phyloP scores from a whole-genome alignment of 768 basidiomycete genomes.

The Strobilomyces confusus region DNA sequence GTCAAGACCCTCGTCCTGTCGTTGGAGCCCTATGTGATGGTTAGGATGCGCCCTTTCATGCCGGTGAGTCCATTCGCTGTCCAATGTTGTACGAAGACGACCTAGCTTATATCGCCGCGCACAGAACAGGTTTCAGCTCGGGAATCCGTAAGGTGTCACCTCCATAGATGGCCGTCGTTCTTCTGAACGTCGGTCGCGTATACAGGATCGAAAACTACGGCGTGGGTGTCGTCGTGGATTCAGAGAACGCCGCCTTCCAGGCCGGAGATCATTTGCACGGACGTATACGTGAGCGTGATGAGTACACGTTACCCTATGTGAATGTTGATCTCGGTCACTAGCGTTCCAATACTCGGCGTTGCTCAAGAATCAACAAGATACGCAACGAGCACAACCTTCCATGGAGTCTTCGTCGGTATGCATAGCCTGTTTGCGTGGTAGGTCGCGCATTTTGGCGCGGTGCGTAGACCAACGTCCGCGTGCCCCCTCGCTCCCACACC shows the following conservation, averaged over 20 bases:
- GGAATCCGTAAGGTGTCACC: not conserved
- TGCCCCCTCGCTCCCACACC: too few relatives aligned
- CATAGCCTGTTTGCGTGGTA: constrained; percentile 26
- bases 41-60: constrained; percentile 31
- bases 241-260: constrained; percentile 10
- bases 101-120: not conserved
- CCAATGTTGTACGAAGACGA: constrained; percentile 17
- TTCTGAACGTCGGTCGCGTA: not conserved
- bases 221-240: constrained; percentile 29
- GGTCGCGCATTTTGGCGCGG: not conserved
- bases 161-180: not conserved
- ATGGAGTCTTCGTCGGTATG: constrained; percentile 29
- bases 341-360: constrained; percentile 15
- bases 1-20: constrained; percentile 48
- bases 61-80: constrained; percentile 32
- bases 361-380: constrained; percentile 10
- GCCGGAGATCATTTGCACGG: constrained; percentile 15
- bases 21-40: constrained; percentile 43
- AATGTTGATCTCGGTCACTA: constrained; percentile 26
- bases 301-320: not conserved
- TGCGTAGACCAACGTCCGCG: too few relatives aligned
- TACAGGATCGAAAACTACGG: constrained; percentile 5
- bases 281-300: constrained; percentile 26
- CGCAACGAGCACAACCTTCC: constrained; percentile 28
- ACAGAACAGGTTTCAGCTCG: constrained; percentile 11